Conservation (phyloP, 768 basidiomycete genomes). For the Mycena maculata region DNA sequence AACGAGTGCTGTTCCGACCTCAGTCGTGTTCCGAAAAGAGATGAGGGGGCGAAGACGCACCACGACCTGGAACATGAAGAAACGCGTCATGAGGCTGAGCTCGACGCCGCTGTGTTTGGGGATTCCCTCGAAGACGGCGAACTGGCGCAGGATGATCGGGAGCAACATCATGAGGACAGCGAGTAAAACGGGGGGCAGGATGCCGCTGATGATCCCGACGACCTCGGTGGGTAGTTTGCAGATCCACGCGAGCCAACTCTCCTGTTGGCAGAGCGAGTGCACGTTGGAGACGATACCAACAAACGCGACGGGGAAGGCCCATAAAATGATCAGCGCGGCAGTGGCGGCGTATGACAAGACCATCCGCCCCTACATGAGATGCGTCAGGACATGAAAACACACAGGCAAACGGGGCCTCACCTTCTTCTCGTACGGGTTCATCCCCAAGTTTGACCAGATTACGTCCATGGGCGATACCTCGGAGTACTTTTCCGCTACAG, state of each 20-base stretch:
- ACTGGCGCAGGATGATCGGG: slow-evolving; percentile 79
- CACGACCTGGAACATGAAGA: slow-evolving; percentile 91
- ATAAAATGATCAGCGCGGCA: slow-evolving; percentile 83
- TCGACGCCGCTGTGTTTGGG: slow-evolving; percentile 88
- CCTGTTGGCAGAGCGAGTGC: slow-evolving; percentile 69
- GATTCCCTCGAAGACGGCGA: slow-evolving; percentile 90
- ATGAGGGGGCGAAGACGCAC: slow-evolving; percentile 59
- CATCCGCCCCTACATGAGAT: slow-evolving; percentile 55
- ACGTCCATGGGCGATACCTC: slow-evolving; percentile 92
- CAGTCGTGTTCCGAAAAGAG: not conserved
- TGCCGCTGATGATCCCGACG: slow-evolving; percentile 88
- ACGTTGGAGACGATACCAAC: slow-evolving; percentile 91
- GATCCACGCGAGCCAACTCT: slow-evolving; percentile 86
- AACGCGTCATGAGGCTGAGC: slow-evolving; percentile 91
- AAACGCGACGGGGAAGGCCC: slow-evolving; percentile 90
- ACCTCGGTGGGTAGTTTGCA: slow-evolving; percentile 73
- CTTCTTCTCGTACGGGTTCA: slow-evolving; percentile 91
- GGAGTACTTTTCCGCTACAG: slow-evolving; percentile 67
- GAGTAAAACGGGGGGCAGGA: slow-evolving; percentile 87
- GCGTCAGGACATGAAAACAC: not conserved
- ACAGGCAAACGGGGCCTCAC: slow-evolving; percentile 40
- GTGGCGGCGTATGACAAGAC: slow-evolving; percentile 81
- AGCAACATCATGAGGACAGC: slow-evolving; percentile 93
- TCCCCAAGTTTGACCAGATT: slow-evolving; percentile 88
- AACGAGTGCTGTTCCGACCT: slow-evolving; percentile 82